Evolutionary conservation across 2,329 filamentous ascomycete genomes (phyloP).

Genomic region (Calonectria pteridis): DNA sequence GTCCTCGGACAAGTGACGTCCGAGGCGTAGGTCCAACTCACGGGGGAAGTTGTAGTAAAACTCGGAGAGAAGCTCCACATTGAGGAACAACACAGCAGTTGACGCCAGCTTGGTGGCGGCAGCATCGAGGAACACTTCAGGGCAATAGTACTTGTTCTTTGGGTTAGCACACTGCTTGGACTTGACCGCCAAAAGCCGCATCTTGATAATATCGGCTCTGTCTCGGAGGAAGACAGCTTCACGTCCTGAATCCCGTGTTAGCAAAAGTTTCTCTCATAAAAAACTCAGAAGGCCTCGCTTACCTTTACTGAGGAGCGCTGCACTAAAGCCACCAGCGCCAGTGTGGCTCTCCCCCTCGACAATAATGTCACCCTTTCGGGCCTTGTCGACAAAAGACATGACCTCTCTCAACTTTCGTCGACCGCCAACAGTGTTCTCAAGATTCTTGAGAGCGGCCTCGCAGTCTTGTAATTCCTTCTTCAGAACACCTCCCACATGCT

Average conservation of each 20-base stretch:
- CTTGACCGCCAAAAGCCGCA: conserved; percentile 89
- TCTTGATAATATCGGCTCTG: conserved; percentile 88
- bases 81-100: conserved; percentile 95
- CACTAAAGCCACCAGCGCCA: conserved; percentile 94
- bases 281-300: conserved; percentile 43
- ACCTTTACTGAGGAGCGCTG: conserved; percentile 87
- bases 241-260: conserved; percentile 70
- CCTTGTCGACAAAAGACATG: conserved; percentile 89
- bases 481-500: conserved; percentile 84
- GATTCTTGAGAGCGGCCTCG: conserved; percentile 79
- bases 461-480: conserved; percentile 90
- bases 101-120: conserved; percentile 95
- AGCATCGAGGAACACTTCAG: conserved; percentile 97
- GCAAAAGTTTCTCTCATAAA: conserved; percentile 20
- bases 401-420: conserved; percentile 90
- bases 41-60: conserved; percentile 99
- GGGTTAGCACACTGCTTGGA: conserved; percentile 87
- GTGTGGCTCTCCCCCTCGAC: conserved; percentile 86
- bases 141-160: conserved; percentile 96
- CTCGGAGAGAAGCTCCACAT: conserved; percentile 95
- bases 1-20: conserved; percentile 80
- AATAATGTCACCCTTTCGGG: conserved; percentile 85
- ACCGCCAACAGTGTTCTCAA: conserved; percentile 85
- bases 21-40: conserved; percentile 88
- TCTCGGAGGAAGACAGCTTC: conserved; percentile 96